Evolutionary conservation across 176 grass and related monocot species (phyloP), one percentile per base, ranked within the genome.

Genomic region (Zizania latifolia): DNA sequence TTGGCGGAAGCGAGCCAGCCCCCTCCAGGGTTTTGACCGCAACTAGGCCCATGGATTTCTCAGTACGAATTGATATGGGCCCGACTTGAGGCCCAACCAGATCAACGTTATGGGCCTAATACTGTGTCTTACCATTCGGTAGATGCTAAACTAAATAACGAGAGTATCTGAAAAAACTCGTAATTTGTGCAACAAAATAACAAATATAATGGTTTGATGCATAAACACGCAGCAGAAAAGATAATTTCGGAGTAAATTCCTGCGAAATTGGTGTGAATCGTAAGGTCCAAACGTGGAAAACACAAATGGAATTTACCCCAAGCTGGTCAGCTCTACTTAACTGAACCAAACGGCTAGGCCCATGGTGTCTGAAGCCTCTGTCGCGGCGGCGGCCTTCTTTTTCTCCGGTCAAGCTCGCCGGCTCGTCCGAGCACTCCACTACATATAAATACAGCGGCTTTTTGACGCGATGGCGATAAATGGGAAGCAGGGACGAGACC

Each of bases 331-430:
- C 19, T 22, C 46, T n/a, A n/a, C n/a, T n/a, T n/a, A 2, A 50
- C 46, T 10, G 17, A 53, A 53, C 19, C 19, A 53, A 53, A 10
- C 46, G 46, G n/a, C 46, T 50, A 9, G 14, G 26, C 58, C 28
- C 58, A 4, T 41, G 37, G 56, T 75, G 9, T 40, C 54, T 30
- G 72, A 60, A n/a, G 12, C 10, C 26, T 32, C 43, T 43, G 14
- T 45, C 43, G 41, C n/a, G n/a, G n/a, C n/a, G n/a, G n/a, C n/a
- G n/a, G n/a, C n/a, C n/a, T 24, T 34, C 31, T 50, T 34, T 22
- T 50, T 71, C 12, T 29, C 36, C 23, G 59, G 75, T 78, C 75
- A 85, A 78, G 16, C 46, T 33, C 37, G 68, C 6, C 68, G 58
- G 75, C 82, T 84, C 21, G 10, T n/a, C 61, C 10, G 6, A 53